phyloP scores from a whole-genome alignment of 164 flowering plant species.

The Dillenia suffruticosa region DNA sequence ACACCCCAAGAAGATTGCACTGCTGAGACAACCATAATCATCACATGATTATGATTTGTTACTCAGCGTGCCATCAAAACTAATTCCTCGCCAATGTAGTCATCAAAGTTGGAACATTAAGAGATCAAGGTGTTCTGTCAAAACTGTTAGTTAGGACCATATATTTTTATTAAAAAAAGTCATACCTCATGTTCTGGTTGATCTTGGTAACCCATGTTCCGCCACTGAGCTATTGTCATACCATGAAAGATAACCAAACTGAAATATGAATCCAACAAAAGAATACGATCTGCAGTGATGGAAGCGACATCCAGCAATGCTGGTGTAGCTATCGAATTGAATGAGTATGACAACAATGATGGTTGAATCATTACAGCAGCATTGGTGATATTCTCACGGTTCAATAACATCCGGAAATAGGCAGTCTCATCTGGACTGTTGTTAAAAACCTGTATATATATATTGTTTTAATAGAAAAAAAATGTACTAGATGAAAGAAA shows the following conservation, averaged over 20 bases:
- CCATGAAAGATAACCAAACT: slow-evolving; percentile 94
- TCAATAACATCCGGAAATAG: slow-evolving; percentile 87
- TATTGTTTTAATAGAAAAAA: too few species aligned
- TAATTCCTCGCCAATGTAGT: too few species aligned
- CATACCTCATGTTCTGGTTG: slow-evolving; percentile 83
- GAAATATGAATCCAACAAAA: slow-evolving; percentile 85
- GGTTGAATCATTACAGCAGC: slow-evolving; percentile 98
- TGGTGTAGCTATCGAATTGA: slow-evolving; percentile 66
- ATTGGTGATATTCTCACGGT: slow-evolving; percentile 75
- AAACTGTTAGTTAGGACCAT: too few species aligned
- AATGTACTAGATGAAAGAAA: too few species aligned
- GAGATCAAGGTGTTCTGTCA: too few species aligned
- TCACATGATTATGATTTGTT: too few species aligned
- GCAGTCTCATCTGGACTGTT: slow-evolving; percentile 99
- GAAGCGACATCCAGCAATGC: slow-evolving; percentile 92
- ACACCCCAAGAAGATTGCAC: too few species aligned
- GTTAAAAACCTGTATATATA: slow-evolving; percentile 69
- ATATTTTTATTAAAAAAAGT: too few species aligned
- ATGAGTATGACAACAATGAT: slow-evolving; percentile 79
- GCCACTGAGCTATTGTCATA: slow-evolving; percentile 97
- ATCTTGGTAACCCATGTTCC: slow-evolving; percentile 88
- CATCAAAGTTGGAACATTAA: too few species aligned
- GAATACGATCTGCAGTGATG: slow-evolving; percentile 76
- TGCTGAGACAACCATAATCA: too few species aligned
- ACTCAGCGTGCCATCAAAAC: too few species aligned